Percentiles rank a stretch among this genome's conserved stretches.
Conservation (phyloP, 768 basidiomycete genomes). For the Leccinellum rugosiceps region DNA sequence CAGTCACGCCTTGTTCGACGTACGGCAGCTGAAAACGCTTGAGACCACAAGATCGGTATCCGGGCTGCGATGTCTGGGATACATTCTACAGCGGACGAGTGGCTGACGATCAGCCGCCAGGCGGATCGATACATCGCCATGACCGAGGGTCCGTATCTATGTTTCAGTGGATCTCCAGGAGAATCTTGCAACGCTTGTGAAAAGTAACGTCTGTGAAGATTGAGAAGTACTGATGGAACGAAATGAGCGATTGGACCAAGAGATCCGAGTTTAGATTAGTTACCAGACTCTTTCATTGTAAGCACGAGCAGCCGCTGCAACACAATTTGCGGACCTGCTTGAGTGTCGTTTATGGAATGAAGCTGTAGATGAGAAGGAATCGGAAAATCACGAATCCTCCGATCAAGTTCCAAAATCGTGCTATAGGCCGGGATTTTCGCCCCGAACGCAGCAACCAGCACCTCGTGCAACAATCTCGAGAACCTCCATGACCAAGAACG, state of each 20-base stretch:
- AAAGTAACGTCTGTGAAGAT: conserved; percentile 67
- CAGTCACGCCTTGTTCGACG: conserved; percentile 19
- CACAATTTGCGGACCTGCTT: conserved; percentile 18
- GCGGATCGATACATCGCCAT: conserved; percentile 71
- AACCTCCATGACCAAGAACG: conserved; percentile 56
- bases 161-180: conserved; percentile 53
- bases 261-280: conserved; percentile 10
- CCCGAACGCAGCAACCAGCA: conserved; percentile 51
- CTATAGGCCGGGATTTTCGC: conserved; percentile 50
- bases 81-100: conserved; percentile 41
- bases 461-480: conserved; percentile 47
- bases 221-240: conserved; percentile 47
- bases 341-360: conserved; percentile 16
- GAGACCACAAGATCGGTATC: conserved; percentile 59
- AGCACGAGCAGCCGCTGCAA: conserved; percentile 46
- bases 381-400: conserved; percentile 56
- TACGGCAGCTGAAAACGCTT: conserved; percentile 62
- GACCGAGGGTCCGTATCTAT: conserved; percentile 66
- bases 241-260: neutral
- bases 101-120: conserved; percentile 56
- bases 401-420: conserved; percentile 55
- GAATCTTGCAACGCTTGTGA: conserved; percentile 62
- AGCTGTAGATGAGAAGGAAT: conserved; percentile 48
- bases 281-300: conserved; percentile 49
- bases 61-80: conserved; percentile 44